Percentiles rank a stretch among this genome's conserved stretches.
Conservation (phyloP, 495 filamentous ascomycete genomes). For the Lasiosphaeriaceae sp. region DNA sequence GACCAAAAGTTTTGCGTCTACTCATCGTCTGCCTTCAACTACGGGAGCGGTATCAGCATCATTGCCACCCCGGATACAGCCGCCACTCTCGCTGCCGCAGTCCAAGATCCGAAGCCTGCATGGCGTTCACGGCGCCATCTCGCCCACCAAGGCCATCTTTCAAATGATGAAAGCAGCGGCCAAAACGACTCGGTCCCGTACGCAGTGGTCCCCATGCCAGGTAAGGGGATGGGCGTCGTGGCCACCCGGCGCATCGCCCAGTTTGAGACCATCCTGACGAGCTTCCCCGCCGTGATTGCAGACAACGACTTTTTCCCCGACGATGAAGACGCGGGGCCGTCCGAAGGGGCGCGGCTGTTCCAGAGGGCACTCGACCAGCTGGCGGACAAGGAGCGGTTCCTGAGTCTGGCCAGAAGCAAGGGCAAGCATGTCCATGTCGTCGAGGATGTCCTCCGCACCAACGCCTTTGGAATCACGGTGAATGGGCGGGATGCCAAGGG, state of each 20-base stretch:
- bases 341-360: constrained; percentile 19
- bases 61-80: constrained; percentile 26
- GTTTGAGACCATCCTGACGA: constrained; percentile 27
- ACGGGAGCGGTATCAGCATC: constrained; percentile 20
- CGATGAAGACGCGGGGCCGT: constrained; percentile 12
- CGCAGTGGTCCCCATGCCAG: constrained; percentile 18
- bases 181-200: constrained; percentile 22
- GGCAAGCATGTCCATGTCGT: constrained; percentile 26
- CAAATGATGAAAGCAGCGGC: neutral
- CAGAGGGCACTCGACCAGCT: constrained; percentile 23
- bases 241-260: constrained; percentile 26
- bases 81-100: constrained; percentile 19
- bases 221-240: constrained; percentile 28
- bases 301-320: constrained; percentile 26
- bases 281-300: constrained; percentile 24
- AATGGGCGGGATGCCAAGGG: constrained; percentile 24
- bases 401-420: constrained; percentile 58
- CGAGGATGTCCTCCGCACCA: constrained; percentile 32
- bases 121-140: constrained; percentile 10
- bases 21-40: constrained; percentile 26
- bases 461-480: constrained; percentile 29
- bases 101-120: constrained; percentile 18
- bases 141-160: constrained; percentile 9
- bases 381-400: constrained; percentile 20
- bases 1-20: constrained; percentile 29